Evolutionary conservation across 106 monocot genomes (phyloP).

Genomic region (Dactylorhiza incarnata): DNA sequence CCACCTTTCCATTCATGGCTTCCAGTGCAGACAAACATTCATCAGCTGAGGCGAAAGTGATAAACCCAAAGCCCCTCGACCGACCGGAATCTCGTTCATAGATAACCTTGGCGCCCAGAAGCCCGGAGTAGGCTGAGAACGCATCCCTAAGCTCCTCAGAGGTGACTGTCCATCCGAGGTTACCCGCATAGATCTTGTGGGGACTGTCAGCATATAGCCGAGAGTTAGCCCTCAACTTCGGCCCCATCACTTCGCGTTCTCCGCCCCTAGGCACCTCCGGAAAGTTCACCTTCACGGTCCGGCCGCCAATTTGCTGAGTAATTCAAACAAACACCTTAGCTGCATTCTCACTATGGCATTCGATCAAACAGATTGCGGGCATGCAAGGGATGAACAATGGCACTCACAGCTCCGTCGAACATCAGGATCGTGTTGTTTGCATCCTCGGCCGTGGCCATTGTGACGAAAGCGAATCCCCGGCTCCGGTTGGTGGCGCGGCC

Average conservation of each 20-base stretch:
- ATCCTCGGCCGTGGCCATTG: conserved; percentile 50
- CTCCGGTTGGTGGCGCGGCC: conserved; percentile 83
- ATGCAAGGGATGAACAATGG: background rate
- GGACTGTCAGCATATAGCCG: conserved; percentile 51
- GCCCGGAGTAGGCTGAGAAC: conserved; percentile 38
- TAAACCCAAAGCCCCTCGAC: conserved; percentile 80
- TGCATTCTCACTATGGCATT: background rate
- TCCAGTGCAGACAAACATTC: conserved; percentile 58
- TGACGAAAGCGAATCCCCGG: conserved; percentile 92
- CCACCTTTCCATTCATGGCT: conserved; percentile 70
- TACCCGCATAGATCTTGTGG: conserved; percentile 80
- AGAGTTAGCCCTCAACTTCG: conserved; percentile 18
- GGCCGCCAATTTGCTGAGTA: conserved; percentile 53
- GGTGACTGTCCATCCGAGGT: conserved; percentile 69
- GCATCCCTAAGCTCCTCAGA: conserved; percentile 46
- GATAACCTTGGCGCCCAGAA: conserved; percentile 70
- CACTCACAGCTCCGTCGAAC: conserved; percentile 69
- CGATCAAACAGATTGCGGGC: background rate
- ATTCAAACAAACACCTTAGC: background rate
- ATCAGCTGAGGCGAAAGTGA: conserved; percentile 54
- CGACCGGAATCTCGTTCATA: conserved; percentile 69
- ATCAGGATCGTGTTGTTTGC: conserved; percentile 65
- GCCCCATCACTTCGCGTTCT: conserved; percentile 59
- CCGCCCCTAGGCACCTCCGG: conserved; percentile 92
- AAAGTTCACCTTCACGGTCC: conserved; percentile 87